phyloP scores from a whole-genome alignment of 1,284 basidiomycete genomes.

The Papiliotrema nemorosa region DNA sequence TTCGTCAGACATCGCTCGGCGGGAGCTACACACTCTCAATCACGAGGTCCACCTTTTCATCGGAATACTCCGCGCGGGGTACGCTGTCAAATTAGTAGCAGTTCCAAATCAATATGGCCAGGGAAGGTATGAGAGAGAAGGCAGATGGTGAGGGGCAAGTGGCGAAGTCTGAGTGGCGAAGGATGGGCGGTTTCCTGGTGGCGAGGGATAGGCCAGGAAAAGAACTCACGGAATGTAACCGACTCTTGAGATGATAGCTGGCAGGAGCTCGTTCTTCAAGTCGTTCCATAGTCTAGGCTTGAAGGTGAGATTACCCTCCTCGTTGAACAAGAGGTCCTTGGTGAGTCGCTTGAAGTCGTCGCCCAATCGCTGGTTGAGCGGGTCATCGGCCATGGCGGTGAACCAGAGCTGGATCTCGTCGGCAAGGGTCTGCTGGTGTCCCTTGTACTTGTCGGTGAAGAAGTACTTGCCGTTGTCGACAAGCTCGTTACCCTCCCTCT shows the following conservation, averaged over 20 bases:
- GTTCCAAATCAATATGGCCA: too few species aligned
- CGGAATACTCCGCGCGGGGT: conserved; percentile 86
- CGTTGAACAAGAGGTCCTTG: conserved; percentile 69
- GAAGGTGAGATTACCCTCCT: conserved; percentile 79
- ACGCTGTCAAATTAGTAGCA: too few species aligned
- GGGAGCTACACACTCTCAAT: conserved; percentile 68
- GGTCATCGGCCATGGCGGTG: conserved; percentile 77
- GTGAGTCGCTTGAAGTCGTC: conserved; percentile 79
- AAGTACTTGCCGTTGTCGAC: conserved; percentile 69
- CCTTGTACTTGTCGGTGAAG: conserved; percentile 79
- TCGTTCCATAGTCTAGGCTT: conserved; percentile 85
- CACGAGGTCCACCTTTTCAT: conserved; percentile 78
- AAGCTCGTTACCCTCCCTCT: conserved; percentile 60
- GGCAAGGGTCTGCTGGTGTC: conserved; percentile 78
- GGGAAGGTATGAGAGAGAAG: too few species aligned
- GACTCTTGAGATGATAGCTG: conserved; percentile 68
- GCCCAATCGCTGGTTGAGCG: conserved; percentile 73
- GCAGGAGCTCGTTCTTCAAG: conserved; percentile 76
- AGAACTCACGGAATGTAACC: conserved; percentile 91
- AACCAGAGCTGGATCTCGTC: conserved; percentile 70
- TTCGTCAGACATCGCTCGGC: too few species aligned
- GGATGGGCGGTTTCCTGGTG: too few species aligned
- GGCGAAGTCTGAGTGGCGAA: too few species aligned
- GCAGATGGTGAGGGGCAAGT: too few species aligned
- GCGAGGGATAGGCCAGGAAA: too few species aligned